Conservation (phyloP, 73 alveolate species). For the Paraurostyla sp. region DNA sequence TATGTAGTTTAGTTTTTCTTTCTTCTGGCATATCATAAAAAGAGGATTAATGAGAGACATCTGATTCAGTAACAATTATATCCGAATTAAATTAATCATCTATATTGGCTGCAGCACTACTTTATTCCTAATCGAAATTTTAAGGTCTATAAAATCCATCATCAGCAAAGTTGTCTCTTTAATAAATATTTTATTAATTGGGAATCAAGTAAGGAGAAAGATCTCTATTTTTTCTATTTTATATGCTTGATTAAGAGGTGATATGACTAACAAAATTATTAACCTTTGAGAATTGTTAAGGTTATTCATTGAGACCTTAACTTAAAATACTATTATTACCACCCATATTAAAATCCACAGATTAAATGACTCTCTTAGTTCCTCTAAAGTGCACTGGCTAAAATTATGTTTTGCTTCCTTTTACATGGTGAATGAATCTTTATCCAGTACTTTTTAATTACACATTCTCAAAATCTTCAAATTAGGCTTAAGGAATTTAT, state of each 20-base stretch:
- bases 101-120: neutral
- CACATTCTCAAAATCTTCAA: too few relatives aligned
- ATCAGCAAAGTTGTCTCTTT: conserved; percentile 20
- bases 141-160: neutral
- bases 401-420: too few relatives aligned
- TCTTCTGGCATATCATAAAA: conserved; percentile 23
- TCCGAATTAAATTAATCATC: neutral
- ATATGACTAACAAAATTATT: too few relatives aligned
- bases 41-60: conserved; percentile 33
- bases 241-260: neutral
- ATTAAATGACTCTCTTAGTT: neutral
- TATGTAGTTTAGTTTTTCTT: neutral
- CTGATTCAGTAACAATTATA: conserved; percentile 26
- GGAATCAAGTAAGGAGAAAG: conserved; percentile 26
- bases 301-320: neutral
- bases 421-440: too few relatives aligned
- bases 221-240: neutral
- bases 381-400: too few relatives aligned
- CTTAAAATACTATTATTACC: neutral
- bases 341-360: conserved; percentile 11
- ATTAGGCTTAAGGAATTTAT: too few relatives aligned
- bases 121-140: neutral
- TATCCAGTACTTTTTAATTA: too few relatives aligned
- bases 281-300: too few relatives aligned
- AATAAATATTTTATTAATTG: neutral